phyloP scores from a whole-genome alignment of 1,284 basidiomycete species.

The Microbotryum scabiosae region DNA sequence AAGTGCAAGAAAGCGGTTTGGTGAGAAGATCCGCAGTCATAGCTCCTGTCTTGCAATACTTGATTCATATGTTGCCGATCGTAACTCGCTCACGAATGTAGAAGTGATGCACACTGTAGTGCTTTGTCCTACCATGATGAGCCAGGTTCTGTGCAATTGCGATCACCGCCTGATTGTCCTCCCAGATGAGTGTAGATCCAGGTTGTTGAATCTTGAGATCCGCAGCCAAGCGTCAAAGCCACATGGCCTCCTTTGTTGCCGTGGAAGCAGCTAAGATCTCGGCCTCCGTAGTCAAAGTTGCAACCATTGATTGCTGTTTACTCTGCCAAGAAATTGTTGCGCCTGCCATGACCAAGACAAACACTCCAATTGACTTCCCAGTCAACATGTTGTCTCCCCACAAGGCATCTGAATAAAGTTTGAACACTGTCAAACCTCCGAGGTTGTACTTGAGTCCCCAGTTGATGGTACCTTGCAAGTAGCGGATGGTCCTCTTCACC shows the following conservation, averaged over 20 bases:
- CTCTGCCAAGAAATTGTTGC: conserved; percentile 2
- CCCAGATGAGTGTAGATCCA: conserved; percentile 33
- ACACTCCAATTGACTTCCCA: background rate
- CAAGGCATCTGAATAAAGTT: background rate
- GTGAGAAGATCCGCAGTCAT: conserved; percentile 46
- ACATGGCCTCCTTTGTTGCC: conserved; percentile 9
- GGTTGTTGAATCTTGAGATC: conserved; percentile 39
- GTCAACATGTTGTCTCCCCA: background rate
- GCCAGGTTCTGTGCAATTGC: conserved; percentile 39
- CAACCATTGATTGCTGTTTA: background rate
- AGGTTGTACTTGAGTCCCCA: too few species aligned
- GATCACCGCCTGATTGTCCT: conserved; percentile 43
- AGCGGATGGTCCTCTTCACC: conserved; percentile 6
- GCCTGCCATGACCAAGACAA: background rate
- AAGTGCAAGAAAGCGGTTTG: conserved; percentile 40
- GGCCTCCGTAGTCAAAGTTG: background rate
- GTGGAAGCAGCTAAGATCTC: background rate
- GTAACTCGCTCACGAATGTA: conserved; percentile 42
- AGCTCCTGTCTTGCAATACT: conserved; percentile 36
- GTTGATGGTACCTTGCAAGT: too few species aligned
- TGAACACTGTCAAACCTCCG: too few species aligned
- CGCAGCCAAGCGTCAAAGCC: conserved; percentile 39
- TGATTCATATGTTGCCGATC: conserved; percentile 34
- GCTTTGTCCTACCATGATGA: conserved; percentile 41
- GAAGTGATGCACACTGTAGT: conserved; percentile 45